These are phyloP conservation scores for Coriaria nepalensis DNA, from an alignment of 306 rosid species.

Conservation along the genomic window DNA sequence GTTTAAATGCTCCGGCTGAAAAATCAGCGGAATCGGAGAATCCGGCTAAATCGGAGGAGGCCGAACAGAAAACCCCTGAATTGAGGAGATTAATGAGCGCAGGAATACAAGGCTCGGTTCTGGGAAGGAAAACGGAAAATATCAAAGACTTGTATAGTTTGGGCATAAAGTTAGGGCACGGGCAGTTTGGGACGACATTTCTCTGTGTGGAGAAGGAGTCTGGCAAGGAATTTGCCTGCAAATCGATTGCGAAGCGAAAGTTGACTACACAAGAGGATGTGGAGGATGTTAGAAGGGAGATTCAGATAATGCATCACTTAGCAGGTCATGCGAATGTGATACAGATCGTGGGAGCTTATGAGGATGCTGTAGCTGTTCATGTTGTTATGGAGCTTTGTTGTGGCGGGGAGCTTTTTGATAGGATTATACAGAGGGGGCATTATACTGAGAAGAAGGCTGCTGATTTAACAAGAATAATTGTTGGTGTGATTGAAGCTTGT, in stretches of 20 bases:
- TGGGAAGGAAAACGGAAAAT: slow-evolving; percentile 60
- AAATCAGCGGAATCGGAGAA: too few relatives aligned
- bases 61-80: slow-evolving; percentile 45
- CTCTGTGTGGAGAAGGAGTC: slow-evolving; percentile 48
- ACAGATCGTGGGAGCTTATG: slow-evolving; percentile 59
- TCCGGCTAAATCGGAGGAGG: too few relatives aligned
- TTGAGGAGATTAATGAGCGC: slow-evolving; percentile 47
- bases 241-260: slow-evolving; percentile 75
- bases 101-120: slow-evolving; percentile 71
- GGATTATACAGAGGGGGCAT: slow-evolving; percentile 88
- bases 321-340: slow-evolving; percentile 86
- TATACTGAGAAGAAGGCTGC: slow-evolving; percentile 80
- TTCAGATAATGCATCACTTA: slow-evolving; percentile 90
- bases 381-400: slow-evolving; percentile 82
- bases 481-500: slow-evolving; percentile 64
- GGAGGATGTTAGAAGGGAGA: slow-evolving; percentile 88
- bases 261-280: slow-evolving; percentile 76
- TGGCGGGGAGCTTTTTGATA: slow-evolving; percentile 87
- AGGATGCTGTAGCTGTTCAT: slow-evolving; percentile 86
- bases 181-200: slow-evolving; percentile 85
- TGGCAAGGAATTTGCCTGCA: slow-evolving; percentile 58
- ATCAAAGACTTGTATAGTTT: slow-evolving; percentile 52
- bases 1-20: too few relatives aligned
- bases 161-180: slow-evolving; percentile 86
- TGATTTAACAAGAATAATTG: slow-evolving; percentile 60